Evolutionary conservation across 2,329 filamentous ascomycete genomes (phyloP).

Genomic region (Fusarium guadeloupense): DNA sequence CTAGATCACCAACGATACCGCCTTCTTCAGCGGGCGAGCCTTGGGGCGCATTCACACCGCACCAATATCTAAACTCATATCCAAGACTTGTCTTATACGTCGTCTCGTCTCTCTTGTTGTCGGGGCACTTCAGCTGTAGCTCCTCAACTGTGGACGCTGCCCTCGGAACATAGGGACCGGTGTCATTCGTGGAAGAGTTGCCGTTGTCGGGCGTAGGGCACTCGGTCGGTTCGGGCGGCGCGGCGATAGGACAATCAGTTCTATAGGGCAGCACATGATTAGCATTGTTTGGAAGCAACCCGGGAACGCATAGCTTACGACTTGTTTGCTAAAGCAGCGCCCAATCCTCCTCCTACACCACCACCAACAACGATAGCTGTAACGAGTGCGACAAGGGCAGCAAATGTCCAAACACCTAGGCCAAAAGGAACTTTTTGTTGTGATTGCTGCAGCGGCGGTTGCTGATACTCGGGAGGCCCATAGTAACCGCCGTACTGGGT

Average conservation of each 20-base stretch:
- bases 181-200: constrained; percentile 12
- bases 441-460: background rate
- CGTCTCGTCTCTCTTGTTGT: constrained; percentile 6
- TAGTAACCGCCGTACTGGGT: constrained; percentile 12
- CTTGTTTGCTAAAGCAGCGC: constrained; percentile 27
- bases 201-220: constrained; percentile 8
- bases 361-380: constrained; percentile 30
- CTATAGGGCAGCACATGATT: background rate
- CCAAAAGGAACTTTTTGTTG: constrained; percentile 20
- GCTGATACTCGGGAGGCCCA: constrained; percentile 12
- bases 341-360: constrained; percentile 29
- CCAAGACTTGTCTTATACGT: constrained; percentile 24
- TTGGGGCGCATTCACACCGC: constrained; percentile 20
- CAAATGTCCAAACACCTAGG: constrained; percentile 30
- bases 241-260: constrained; percentile 8
- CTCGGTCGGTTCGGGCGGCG: constrained; percentile 5
- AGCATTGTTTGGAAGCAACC: accelerated
- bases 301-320: background rate
- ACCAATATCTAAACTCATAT: constrained; percentile 32
- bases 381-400: constrained; percentile 20
- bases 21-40: constrained; percentile 8
- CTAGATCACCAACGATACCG: constrained; percentile 8
- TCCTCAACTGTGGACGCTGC: background rate
- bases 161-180: constrained; percentile 21
- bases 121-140: constrained; percentile 16